Percentiles rank a stretch among this genome's conserved stretches.
Evolutionary conservation across 2,329 filamentous ascomycete genomes (phyloP).

Genomic region (Leptographium flavum): DNA sequence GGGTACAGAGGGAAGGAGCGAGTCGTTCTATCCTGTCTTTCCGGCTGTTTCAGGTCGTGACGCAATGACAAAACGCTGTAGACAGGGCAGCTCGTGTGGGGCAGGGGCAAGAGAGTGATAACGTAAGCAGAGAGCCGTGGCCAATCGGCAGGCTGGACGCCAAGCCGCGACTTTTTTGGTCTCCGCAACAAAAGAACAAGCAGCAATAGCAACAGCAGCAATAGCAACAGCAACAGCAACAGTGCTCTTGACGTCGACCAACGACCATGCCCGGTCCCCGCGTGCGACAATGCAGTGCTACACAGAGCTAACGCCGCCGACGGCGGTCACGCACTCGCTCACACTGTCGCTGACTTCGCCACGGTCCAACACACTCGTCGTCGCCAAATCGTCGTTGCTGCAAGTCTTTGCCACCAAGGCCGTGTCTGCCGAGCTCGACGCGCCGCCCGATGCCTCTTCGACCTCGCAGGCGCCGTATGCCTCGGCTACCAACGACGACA

Average conservation of each 20-base stretch:
- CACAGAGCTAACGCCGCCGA: slow-evolving; percentile 85
- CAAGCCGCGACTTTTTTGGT: not conserved
- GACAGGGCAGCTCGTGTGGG: not conserved
- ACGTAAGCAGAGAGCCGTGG: not conserved
- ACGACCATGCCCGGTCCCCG: slow-evolving; percentile 3
- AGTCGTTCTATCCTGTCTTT: not conserved
- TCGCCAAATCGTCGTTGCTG: slow-evolving; percentile 84
- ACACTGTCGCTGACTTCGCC: slow-evolving; percentile 63
- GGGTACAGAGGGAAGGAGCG: not conserved
- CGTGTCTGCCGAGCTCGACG: slow-evolving; percentile 48
- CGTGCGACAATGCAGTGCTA: slow-evolving; percentile 74
- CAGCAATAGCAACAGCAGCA: not conserved
- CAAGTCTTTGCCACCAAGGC: slow-evolving; percentile 73
- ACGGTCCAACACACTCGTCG: slow-evolving; percentile 67
- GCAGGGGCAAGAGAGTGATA: not conserved
- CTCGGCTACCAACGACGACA: slow-evolving; percentile 33
- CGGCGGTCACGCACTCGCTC: slow-evolving; percentile 82
- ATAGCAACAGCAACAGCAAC: not conserved
- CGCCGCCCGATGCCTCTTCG: slow-evolving; percentile 20
- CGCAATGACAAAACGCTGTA: not conserved
- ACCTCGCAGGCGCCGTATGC: slow-evolving; percentile 16
- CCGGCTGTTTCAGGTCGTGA: not conserved
- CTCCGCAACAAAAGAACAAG: not conserved
- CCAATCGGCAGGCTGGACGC: slow-evolving; percentile 6
- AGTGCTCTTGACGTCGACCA: too few relatives aligned